Evolutionary conservation across 257 asterid genomes (phyloP).

Genomic region (Capsicum pubescens): DNA sequence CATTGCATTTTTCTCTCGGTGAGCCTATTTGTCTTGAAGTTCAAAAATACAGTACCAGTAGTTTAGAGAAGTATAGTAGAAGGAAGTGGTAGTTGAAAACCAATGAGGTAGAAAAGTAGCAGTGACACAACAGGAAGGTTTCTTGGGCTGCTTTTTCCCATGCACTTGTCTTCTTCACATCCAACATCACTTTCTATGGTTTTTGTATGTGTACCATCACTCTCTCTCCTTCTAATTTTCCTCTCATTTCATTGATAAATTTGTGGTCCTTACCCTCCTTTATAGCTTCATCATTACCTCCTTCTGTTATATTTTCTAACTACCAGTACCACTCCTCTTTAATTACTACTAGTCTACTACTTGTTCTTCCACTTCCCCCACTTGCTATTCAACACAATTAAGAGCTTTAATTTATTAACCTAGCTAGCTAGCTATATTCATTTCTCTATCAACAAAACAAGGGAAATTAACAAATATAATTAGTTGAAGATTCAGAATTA

Average conservation of each 20-base stretch:
- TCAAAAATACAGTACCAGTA: background rate
- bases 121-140: conserved; percentile 29
- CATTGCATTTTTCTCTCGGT: too few species aligned
- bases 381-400: conserved; percentile 1
- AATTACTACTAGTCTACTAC: background rate
- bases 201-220: conserved; percentile 3
- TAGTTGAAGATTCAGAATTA: conserved; percentile 20
- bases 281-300: conserved; percentile 24
- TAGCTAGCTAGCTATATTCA: too few species aligned
- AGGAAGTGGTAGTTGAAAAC: background rate
- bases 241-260: background rate
- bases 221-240: background rate
- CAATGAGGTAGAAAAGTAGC: background rate
- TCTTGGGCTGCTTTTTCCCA: conserved; percentile 42
- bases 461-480: too few species aligned
- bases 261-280: conserved; percentile 41
- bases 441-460: background rate
- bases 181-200: conserved; percentile 41
- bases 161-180: conserved; percentile 45
- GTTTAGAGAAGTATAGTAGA: background rate
- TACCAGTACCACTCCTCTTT: background rate
- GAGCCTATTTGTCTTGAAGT: too few species aligned
- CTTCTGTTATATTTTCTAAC: conserved; percentile 28
- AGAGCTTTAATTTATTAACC: background rate
- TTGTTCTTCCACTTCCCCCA: background rate